phyloP scores from a whole-genome alignment of 495 filamentous ascomycete genomes.

The Hypoxylon cercidicola region DNA sequence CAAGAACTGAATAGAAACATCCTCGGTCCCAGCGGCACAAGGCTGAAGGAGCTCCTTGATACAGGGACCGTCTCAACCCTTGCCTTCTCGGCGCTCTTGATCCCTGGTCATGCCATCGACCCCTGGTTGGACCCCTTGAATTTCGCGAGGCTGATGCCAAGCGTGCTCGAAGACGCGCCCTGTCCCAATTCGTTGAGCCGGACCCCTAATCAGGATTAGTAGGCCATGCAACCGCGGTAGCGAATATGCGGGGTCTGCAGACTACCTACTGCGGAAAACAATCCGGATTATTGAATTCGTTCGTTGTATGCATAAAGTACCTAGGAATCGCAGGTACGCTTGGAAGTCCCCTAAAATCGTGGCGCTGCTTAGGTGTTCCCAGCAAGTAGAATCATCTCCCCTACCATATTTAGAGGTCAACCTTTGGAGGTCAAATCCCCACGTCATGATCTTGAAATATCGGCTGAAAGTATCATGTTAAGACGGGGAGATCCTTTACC shows the following conservation, averaged over 20 bases:
- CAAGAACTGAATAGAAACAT: conserved; percentile 27
- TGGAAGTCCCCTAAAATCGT: too few species aligned
- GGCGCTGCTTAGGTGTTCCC: conserved; percentile 24
- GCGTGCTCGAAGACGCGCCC: conserved; percentile 25
- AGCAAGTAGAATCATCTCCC: conserved; percentile 6
- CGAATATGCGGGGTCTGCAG: conserved; percentile 33
- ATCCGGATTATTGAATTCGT: conserved; percentile 28
- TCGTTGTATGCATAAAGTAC: conserved; percentile 22
- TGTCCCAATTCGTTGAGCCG: conserved; percentile 21
- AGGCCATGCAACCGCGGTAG: conserved; percentile 11
- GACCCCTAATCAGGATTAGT: conserved; percentile 25
- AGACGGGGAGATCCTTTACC: conserved; percentile 14
- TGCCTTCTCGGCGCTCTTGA: conserved; percentile 11
- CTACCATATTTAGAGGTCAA: conserved; percentile 18
- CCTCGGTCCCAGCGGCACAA: conserved; percentile 28
- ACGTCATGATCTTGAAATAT: conserved; percentile 18
- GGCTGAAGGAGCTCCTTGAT: conserved; percentile 46
- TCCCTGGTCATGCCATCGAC: conserved; percentile 22
- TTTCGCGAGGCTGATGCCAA: conserved; percentile 44
- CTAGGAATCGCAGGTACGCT: too few species aligned
- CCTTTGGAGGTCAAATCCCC: conserved; percentile 14
- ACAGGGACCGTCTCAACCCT: conserved; percentile 49
- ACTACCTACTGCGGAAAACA: neutral
- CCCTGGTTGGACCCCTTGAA: conserved; percentile 35
- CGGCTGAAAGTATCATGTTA: conserved; percentile 19